Evolutionary conservation across 202 grass and related monocot genomes (phyloP).

Genomic region (Setaria viridis): DNA sequence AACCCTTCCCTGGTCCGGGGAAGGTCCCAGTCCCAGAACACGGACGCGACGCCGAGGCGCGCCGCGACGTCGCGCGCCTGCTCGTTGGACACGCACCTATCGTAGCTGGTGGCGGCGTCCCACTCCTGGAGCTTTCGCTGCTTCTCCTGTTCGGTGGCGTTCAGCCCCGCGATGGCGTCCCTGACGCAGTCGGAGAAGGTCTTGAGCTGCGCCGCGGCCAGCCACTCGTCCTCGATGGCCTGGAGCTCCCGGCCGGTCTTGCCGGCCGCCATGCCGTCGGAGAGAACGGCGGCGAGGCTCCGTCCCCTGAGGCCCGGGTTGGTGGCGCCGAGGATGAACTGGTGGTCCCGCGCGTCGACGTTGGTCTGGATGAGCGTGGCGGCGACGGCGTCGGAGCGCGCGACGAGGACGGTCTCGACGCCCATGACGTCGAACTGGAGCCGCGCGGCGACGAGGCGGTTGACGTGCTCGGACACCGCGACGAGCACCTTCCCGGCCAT

Average conservation of each 20-base stretch:
- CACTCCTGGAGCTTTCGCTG: slow-evolving; percentile 65
- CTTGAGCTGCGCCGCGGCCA: slow-evolving; percentile 66
- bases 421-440: slow-evolving; percentile 98
- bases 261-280: slow-evolving; percentile 59
- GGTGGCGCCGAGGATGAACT: slow-evolving; percentile 82
- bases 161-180: slow-evolving; percentile 56
- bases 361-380: slow-evolving; percentile 95
- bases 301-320: slow-evolving; percentile 57
- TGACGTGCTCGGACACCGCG: slow-evolving; percentile 75
- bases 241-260: slow-evolving; percentile 76
- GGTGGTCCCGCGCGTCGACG: slow-evolving; percentile 86
- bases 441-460: slow-evolving; percentile 87
- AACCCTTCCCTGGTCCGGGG: slow-evolving; percentile 89
- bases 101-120: slow-evolving; percentile 54
- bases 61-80: slow-evolving; percentile 68
- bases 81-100: slow-evolving; percentile 67
- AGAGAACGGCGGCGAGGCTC: slow-evolving; percentile 57
- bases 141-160: slow-evolving; percentile 54
- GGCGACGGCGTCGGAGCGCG: slow-evolving; percentile 79
- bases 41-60: slow-evolving; percentile 53
- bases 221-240: slow-evolving; percentile 79
- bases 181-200: slow-evolving; percentile 75
- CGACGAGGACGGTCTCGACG: slow-evolving; percentile 83
- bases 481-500: slow-evolving; percentile 98
- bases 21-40: slow-evolving; percentile 97